Evolutionary conservation across 306 rosid species (phyloP).

Genomic region (Fragaria vesca): DNA sequence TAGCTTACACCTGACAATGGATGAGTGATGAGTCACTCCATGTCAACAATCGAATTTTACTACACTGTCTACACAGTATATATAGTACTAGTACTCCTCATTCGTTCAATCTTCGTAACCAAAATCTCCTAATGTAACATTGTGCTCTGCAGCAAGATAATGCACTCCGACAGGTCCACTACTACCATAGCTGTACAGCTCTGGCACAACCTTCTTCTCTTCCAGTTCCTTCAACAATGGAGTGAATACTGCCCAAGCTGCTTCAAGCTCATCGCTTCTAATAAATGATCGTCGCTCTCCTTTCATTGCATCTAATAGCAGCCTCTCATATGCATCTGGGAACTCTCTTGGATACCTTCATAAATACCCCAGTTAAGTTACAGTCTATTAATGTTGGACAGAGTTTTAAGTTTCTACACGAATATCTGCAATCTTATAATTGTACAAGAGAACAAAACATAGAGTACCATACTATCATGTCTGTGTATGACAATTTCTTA

Average conservation of each 20-base stretch:
- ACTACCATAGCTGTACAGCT: constrained; percentile 88
- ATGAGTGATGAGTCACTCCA: not conserved
- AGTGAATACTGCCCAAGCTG: constrained; percentile 90
- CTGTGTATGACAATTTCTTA: not conserved
- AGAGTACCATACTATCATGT: not conserved
- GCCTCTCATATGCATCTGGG: constrained; percentile 95
- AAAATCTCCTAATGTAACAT: constrained; percentile 87
- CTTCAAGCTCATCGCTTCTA: constrained; percentile 96
- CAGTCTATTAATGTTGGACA: not conserved
- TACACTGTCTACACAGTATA: not conserved
- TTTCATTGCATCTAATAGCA: constrained; percentile 85
- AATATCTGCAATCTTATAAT: not conserved
- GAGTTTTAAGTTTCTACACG: not conserved
- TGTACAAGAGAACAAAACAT: not conserved
- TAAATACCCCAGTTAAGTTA: not conserved
- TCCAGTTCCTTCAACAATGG: constrained; percentile 88
- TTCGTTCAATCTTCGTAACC: constrained; percentile 40
- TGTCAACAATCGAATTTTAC: not conserved
- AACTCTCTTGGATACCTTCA: constrained; percentile 84
- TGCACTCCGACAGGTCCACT: constrained; percentile 95
- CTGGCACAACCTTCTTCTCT: constrained; percentile 79
- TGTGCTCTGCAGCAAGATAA: constrained; percentile 86
- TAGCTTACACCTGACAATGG: not conserved
- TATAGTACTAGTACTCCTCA: not conserved
- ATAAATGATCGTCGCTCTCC: constrained; percentile 88